Conservation (phyloP, 305 asterid species). For the Fraxinus angustifolia region DNA sequence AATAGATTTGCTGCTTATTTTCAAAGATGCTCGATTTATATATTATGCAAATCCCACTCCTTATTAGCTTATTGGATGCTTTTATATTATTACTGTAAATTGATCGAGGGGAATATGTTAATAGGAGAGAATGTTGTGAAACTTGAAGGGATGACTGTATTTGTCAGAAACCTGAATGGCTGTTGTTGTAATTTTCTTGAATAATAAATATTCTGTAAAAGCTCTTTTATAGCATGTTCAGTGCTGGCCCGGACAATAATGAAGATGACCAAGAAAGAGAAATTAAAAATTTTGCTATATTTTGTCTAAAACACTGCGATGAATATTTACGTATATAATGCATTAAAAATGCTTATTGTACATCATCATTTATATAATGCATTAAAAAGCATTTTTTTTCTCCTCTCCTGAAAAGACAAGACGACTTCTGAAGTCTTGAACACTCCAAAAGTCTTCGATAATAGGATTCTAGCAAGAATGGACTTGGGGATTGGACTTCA, state of each 20-base stretch:
- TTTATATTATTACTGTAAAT: not conserved
- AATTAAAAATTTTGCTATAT: no score
- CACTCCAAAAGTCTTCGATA: not conserved
- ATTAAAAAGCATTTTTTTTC: no score
- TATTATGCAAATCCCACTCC: not conserved
- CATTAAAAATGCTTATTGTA: no score
- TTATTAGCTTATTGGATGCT: not conserved
- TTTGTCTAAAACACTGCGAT: no score
- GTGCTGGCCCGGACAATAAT: not conserved
- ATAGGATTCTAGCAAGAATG: not conserved
- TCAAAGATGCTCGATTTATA: no score
- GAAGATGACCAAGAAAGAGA: no score
- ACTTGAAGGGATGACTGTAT: not conserved
- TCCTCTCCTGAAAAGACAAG: not conserved
- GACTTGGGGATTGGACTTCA: not conserved
- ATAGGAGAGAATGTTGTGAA: not conserved
- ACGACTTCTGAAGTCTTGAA: not conserved
- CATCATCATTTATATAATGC: no score
- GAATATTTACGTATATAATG: no score
- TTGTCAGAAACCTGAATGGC: no score
- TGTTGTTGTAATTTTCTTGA: no score
- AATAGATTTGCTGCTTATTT: not conserved
- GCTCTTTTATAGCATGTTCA: no score
- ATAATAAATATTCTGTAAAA: no score
- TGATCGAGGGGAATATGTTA: not conserved